Percentiles rank a stretch among this genome's conserved stretches.
phyloP scores from a whole-genome alignment of 1,284 basidiomycete species.

The Ustilago bromivora region DNA sequence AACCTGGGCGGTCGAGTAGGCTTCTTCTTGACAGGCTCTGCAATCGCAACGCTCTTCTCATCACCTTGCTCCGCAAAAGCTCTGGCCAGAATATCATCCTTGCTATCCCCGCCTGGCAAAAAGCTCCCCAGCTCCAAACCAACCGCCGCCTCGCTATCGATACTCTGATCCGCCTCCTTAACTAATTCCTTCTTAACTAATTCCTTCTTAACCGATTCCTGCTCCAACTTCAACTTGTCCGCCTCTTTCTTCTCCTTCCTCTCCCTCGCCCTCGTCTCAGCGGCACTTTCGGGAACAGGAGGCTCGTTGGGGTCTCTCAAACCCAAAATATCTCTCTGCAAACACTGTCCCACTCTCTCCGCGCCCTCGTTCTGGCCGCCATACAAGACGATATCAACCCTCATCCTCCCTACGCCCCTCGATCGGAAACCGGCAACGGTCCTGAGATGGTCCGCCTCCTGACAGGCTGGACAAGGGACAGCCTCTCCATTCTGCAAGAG shows the following conservation, averaged over 20 bases:
- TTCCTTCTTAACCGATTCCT: constrained; percentile 22
- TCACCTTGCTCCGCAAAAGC: constrained; percentile 52
- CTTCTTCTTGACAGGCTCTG: constrained; percentile 38
- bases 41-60: constrained; percentile 31
- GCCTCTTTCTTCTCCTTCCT: constrained; percentile 48
- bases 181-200: too few relatives aligned
- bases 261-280: constrained; percentile 55
- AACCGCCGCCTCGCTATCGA: constrained; percentile 35
- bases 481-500: constrained; percentile 74
- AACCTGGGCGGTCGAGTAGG: constrained; percentile 45
- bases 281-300: constrained; percentile 60
- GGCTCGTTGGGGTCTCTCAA: constrained; percentile 66
- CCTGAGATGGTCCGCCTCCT: constrained; percentile 78
- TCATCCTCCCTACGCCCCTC: constrained; percentile 82
- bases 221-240: constrained; percentile 16
- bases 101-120: constrained; percentile 13
- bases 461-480: constrained; percentile 84
- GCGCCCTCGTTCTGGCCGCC: constrained; percentile 88
- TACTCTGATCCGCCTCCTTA: constrained; percentile 19
- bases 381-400: constrained; percentile 89
- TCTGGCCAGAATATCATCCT: constrained; percentile 48
- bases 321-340: constrained; percentile 67
- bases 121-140: constrained; percentile 31
- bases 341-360: constrained; percentile 76
- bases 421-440: constrained; percentile 82